Base-by-base conservation (phyloP, 106 monocot species). In the Xerophyta viscosa region DNA sequence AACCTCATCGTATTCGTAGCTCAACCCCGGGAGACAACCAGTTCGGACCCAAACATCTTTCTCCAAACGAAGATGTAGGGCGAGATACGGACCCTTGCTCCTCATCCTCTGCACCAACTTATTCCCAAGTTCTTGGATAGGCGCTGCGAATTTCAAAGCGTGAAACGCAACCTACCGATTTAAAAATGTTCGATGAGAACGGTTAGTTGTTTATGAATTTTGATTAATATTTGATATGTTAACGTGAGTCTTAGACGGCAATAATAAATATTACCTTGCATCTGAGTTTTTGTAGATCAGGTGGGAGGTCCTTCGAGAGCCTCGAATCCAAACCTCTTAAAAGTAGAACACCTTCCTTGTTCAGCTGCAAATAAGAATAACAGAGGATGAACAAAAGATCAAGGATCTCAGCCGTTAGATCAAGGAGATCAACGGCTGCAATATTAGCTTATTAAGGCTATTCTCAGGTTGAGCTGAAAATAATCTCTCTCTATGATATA, bases 31-130 rank as follows among this genome's bases (percentile, higher is more conserved):
- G 29, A 87, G 83, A 19, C 92, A 92, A 2, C 92, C 92, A 2
- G 87, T 87, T 52, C 92, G 58, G 1, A 92, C 71, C 92, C 92
- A 92, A 31, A 92, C 92, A 60, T 92, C 92, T 71, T 87, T 83
- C 79, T 92, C 92, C 73, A 87, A 62, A 29, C 92, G 45, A 45
- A 92, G 52, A 58, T 92, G 92, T 10, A 92, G 67, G 2, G 92
- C 87, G 26, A 92, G 60, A 50, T 87, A 92, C 9, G 92, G 92
- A 3, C 92, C 92, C 50, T 68, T 72, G 86, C 74, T 92, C 54
- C 71, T 49, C 87, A 92, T 87, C 44, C 92, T 72, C 45, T 29
- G 43, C 0, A 79, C 79, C 10, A 92, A 57, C 54, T 66, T 83
- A 24, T 74, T 52, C 6, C 92, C 92, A 15, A 92, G 29, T 27